These are phyloP conservation scores for Elsinoe perseae DNA, from an alignment of 2,329 filamentous ascomycete species.

Conservation along the genomic window DNA sequence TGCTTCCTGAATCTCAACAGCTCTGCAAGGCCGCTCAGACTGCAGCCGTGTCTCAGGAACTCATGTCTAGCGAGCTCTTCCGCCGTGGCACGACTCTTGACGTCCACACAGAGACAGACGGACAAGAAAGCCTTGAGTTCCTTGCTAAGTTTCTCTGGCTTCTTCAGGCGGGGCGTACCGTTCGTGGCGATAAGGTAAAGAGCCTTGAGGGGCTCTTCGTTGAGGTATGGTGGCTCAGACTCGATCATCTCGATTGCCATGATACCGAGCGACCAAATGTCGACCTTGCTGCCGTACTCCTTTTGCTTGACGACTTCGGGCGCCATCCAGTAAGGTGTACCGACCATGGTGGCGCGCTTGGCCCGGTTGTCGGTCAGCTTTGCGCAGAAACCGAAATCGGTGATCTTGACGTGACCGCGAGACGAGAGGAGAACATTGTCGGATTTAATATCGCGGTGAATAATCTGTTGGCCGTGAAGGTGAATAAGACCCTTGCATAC, in stretches of 20 bases:
- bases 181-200: slow-evolving; percentile 97
- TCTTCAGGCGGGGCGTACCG: slow-evolving; percentile 92
- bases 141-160: slow-evolving; percentile 95
- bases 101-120: slow-evolving; percentile 92
- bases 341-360: slow-evolving; percentile 98
- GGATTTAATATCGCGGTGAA: slow-evolving; percentile 98
- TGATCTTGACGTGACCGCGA: slow-evolving; percentile 88
- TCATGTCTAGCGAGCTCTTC: slow-evolving; percentile 85
- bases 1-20: slow-evolving; percentile 70
- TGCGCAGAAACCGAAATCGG: slow-evolving; percentile 98
- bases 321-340: slow-evolving; percentile 99
- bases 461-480: slow-evolving; percentile 91
- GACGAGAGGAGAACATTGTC: slow-evolving; percentile 95
- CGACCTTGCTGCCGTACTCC: slow-evolving; percentile 95
- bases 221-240: slow-evolving; percentile 93
- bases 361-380: slow-evolving; percentile 95
- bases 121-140: slow-evolving; percentile 96
- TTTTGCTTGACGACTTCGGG: slow-evolving; percentile 99
- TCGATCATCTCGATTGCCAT: slow-evolving; percentile 99
- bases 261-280: slow-evolving; percentile 98
- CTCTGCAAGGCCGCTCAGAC: slow-evolving; percentile 72
- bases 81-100: slow-evolving; percentile 86
- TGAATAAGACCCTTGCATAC: slow-evolving; percentile 93
- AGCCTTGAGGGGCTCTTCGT: slow-evolving; percentile 95
- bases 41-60: slow-evolving; percentile 88